These are phyloP conservation scores for Cyberlindnera veronae DNA, from an alignment of 805 yeast species.

Conservation along the genomic window DNA sequence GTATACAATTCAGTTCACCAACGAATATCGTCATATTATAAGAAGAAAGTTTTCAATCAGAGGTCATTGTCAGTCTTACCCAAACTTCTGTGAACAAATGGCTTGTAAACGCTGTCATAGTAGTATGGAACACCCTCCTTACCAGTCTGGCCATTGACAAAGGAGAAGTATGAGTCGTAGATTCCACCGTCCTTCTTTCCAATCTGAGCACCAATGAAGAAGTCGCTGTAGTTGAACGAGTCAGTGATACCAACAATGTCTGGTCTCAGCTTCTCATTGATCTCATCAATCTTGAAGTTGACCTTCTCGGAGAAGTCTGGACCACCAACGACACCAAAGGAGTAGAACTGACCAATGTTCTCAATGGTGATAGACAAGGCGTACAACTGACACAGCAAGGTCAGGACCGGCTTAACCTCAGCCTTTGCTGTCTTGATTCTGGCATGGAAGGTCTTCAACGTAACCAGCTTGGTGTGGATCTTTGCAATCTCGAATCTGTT, in stretches of 20 bases:
- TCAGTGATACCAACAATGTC: conserved; percentile 78
- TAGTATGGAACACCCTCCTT: conserved; percentile 56
- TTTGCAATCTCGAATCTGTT: conserved; percentile 30
- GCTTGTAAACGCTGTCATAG: conserved; percentile 18
- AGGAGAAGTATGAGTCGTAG: conserved; percentile 72
- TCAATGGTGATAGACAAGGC: conserved; percentile 59
- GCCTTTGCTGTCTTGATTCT: conserved; percentile 30
- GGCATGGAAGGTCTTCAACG: conserved; percentile 30
- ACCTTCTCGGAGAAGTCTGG: conserved; percentile 34
- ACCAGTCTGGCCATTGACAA: conserved; percentile 43
- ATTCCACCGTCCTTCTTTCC: conserved; percentile 80
- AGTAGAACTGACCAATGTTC: conserved; percentile 61
- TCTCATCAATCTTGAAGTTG: conserved; percentile 24
- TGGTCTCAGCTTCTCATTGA: conserved; percentile 50
- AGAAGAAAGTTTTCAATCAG: neutral
- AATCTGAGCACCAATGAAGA: conserved; percentile 75
- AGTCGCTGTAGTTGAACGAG: conserved; percentile 76
- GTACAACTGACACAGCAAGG: conserved; percentile 55
- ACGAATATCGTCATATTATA: too few relatives aligned
- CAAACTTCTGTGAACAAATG: conserved; percentile 22
- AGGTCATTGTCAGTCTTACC: conserved; percentile 22
- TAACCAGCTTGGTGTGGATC: conserved; percentile 35
- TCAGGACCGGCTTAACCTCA: conserved; percentile 40
- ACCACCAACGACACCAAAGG: conserved; percentile 44
- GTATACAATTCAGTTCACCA: too few relatives aligned